phyloP scores from a whole-genome alignment of 768 basidiomycete species.

The Lentinula guzmanii region DNA sequence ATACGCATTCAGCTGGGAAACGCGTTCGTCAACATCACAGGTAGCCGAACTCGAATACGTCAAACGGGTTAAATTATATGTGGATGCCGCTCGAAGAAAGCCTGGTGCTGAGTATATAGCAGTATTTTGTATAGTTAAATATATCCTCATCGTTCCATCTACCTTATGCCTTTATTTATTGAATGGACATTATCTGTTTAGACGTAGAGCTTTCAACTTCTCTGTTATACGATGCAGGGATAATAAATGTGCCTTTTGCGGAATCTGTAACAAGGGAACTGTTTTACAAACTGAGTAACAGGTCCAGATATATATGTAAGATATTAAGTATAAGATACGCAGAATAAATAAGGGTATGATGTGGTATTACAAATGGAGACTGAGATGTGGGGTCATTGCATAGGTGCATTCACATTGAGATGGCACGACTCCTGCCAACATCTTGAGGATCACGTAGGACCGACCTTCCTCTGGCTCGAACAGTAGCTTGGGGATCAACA shows the following conservation, averaged over 20 bases:
- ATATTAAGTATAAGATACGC: neutral
- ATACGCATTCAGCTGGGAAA: slow-evolving; percentile 20
- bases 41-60: slow-evolving; percentile 1
- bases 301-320: neutral
- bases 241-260: too few relatives aligned
- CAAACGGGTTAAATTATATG: neutral
- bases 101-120: neutral
- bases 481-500: slow-evolving; percentile 39
- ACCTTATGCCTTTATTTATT: too few relatives aligned
- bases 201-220: too few relatives aligned
- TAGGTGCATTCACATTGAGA: slow-evolving; percentile 57
- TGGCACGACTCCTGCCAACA: slow-evolving; percentile 70
- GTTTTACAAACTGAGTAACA: too few relatives aligned
- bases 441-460: slow-evolving; percentile 56
- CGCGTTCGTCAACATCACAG: slow-evolving; percentile 24
- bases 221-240: too few relatives aligned
- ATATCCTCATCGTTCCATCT: neutral
- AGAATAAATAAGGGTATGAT: slow-evolving; percentile 5
- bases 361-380: too few relatives aligned
- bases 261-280: too few relatives aligned
- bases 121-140: neutral
- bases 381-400: too few relatives aligned
- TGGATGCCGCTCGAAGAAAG: too few relatives aligned
- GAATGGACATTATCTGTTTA: too few relatives aligned
- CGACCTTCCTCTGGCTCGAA: slow-evolving; percentile 52